phyloP scores from a whole-genome alignment of 2,329 filamentous ascomycete genomes.

The Truncatella angustata region DNA sequence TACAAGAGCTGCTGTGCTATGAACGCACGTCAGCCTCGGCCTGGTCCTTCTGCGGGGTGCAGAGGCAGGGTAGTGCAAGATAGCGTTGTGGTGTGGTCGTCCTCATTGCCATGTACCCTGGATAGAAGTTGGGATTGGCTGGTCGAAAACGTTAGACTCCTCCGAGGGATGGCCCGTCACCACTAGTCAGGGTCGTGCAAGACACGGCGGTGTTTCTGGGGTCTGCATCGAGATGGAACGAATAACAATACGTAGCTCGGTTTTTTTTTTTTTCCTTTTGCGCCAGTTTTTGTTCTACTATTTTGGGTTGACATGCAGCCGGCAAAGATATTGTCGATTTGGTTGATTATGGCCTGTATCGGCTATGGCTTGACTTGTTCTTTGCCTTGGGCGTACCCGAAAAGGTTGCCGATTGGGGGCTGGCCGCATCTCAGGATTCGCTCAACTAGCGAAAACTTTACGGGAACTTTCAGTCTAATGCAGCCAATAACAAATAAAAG shows the following conservation, averaged over 20 bases:
- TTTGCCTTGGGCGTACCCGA: too few species aligned
- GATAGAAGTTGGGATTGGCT: slow-evolving; percentile 6
- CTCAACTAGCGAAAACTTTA: too few species aligned
- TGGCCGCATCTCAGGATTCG: too few species aligned
- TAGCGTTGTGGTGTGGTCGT: background rate
- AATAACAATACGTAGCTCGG: background rate
- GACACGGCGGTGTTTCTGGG: background rate
- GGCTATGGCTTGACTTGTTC: too few species aligned
- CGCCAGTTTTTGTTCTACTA: too few species aligned
- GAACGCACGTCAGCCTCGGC: slow-evolving; percentile 8
- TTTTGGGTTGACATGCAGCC: too few species aligned
- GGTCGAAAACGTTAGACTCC: background rate
- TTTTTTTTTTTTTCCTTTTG: too few species aligned
- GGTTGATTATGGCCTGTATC: too few species aligned
- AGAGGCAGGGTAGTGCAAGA: slow-evolving; percentile 7
- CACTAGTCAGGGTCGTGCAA: slow-evolving; percentile 1
- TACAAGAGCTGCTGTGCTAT: background rate
- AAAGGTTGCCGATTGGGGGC: too few species aligned
- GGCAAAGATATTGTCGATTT: too few species aligned
- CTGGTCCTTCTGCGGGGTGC: slow-evolving; percentile 22
- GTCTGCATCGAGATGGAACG: background rate
- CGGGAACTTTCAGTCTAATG: too few species aligned
- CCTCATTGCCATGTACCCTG: background rate
- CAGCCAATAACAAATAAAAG: too few species aligned
- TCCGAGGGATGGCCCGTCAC: slow-evolving; percentile 5